Conservation (phyloP, 305 asterid genomes). For the Vinca major region DNA sequence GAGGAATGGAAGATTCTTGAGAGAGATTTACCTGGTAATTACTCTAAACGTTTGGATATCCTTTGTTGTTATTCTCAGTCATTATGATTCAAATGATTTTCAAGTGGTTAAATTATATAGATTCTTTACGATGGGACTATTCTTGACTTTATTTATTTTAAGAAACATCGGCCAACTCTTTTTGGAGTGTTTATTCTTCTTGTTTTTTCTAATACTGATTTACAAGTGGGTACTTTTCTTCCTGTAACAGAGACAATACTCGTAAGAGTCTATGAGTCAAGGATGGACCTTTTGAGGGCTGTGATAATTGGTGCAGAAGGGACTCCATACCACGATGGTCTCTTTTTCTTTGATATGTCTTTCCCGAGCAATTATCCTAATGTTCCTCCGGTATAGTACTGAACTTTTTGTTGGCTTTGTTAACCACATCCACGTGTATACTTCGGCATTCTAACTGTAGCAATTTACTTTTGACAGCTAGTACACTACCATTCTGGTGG, state of each 20-base stretch:
- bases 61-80: neutral
- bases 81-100: neutral
- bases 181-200: neutral
- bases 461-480: conserved; percentile 34
- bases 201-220: neutral
- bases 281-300: conserved; percentile 90
- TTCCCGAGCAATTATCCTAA: conserved; percentile 75
- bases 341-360: conserved; percentile 78
- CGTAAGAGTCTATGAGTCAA: conserved; percentile 81
- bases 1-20: conserved; percentile 91
- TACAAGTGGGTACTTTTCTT: neutral
- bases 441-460: neutral
- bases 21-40: conserved; percentile 75
- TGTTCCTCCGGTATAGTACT: conserved; percentile 69
- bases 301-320: conserved; percentile 92
- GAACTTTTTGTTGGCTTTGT: neutral
- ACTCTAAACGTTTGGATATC: neutral
- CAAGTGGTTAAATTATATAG: neutral
- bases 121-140: neutral
- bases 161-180: neutral
- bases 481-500: conserved; percentile 87
- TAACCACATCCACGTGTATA: neutral
- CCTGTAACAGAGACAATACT: conserved; percentile 51
- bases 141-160: neutral
- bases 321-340: conserved; percentile 95